Evolutionary conservation across 2,329 filamentous ascomycete species (phyloP).

Genomic region (Lithohypha guttulata): DNA sequence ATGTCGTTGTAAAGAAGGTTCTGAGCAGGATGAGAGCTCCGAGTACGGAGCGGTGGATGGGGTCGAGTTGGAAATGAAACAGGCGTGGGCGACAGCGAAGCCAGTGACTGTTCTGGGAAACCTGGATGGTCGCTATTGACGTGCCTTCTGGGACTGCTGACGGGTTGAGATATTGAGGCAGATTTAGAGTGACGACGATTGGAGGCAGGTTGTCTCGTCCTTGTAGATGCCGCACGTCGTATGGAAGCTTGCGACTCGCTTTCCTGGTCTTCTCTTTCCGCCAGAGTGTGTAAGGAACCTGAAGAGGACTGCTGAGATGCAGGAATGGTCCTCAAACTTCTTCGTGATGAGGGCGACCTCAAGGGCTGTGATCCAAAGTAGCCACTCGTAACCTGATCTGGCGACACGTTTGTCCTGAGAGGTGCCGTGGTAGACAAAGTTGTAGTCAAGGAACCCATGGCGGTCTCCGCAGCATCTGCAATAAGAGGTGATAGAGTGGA

Average conservation of each 20-base stretch:
- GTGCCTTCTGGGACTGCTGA: constrained; percentile 6
- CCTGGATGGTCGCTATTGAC: constrained; percentile 25
- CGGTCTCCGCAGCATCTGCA: constrained; percentile 17
- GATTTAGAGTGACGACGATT: constrained; percentile 17
- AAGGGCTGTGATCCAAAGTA: constrained; percentile 5
- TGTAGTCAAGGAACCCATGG: constrained; percentile 20
- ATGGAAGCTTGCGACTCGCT: constrained; percentile 7
- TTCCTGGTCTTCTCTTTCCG: constrained; percentile 10
- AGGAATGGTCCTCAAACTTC: constrained; percentile 26
- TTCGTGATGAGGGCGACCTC: constrained; percentile 23
- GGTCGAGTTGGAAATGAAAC: constrained; percentile 38
- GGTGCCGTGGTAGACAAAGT: constrained; percentile 23
- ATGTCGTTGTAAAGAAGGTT: constrained; percentile 23
- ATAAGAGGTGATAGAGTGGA: neutral
- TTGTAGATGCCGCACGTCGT: neutral
- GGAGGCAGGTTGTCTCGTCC: neutral
- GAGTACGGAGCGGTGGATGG: constrained; percentile 30
- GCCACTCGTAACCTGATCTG: constrained; percentile 20
- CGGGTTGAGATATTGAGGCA: constrained; percentile 13
- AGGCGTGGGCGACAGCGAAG: constrained; percentile 33
- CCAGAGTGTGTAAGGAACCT: constrained; percentile 28
- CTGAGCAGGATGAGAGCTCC: constrained; percentile 36
- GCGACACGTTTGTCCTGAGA: constrained; percentile 22
- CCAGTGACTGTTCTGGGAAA: constrained; percentile 40
- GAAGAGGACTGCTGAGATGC: constrained; percentile 33